Evolutionary conservation across 257 asterid genomes (phyloP).

Genomic region (Jacaranda mimosifolia): DNA sequence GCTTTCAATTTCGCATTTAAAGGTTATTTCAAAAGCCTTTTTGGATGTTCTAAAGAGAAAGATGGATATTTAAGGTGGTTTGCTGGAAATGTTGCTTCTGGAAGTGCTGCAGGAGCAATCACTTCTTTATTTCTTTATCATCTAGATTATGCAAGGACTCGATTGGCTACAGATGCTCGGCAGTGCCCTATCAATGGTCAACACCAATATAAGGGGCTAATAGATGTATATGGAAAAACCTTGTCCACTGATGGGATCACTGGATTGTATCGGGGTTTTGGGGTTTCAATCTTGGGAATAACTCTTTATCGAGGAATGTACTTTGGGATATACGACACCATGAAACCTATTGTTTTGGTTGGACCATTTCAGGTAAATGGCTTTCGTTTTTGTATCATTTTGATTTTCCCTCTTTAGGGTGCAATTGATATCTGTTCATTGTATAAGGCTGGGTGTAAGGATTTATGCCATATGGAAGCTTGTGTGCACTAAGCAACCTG

Average conservation of each 20-base stretch:
- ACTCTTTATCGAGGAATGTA: slow-evolving; percentile 98
- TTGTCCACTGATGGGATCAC: slow-evolving; percentile 76
- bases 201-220: slow-evolving; percentile 61
- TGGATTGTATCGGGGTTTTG: slow-evolving; percentile 94
- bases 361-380: slow-evolving; percentile 76
- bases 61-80: slow-evolving; percentile 92
- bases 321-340: slow-evolving; percentile 92
- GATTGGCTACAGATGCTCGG: slow-evolving; percentile 61
- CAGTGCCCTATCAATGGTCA: slow-evolving; percentile 47
- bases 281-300: slow-evolving; percentile 85
- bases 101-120: slow-evolving; percentile 99
- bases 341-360: slow-evolving; percentile 90
- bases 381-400: slow-evolving; percentile 21
- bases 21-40: slow-evolving; percentile 77
- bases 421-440: slow-evolving; percentile 1
- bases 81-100: slow-evolving; percentile 97
- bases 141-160: slow-evolving; percentile 72
- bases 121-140: slow-evolving; percentile 80
- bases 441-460: background rate
- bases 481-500: background rate
- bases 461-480: background rate
- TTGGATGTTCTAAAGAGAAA: slow-evolving; percentile 84
- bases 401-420: background rate
- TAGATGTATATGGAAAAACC: slow-evolving; percentile 84
- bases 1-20: slow-evolving; percentile 96